phyloP scores from a whole-genome alignment of 2,329 filamentous ascomycete genomes.

The Exophiala viscosa region DNA sequence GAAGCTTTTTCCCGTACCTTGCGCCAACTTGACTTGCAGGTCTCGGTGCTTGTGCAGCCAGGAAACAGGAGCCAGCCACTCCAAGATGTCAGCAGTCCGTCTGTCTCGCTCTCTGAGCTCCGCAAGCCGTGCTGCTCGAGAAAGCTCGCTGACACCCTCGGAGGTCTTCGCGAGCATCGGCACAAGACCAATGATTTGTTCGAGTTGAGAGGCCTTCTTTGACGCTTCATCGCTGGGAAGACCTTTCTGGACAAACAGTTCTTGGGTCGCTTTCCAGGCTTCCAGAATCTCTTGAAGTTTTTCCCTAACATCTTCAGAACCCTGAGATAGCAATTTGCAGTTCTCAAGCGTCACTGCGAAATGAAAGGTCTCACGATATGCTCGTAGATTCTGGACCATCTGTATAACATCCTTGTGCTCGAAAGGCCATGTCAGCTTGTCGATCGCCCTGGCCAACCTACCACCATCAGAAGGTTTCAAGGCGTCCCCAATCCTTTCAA shows the following conservation, averaged over 20 bases:
- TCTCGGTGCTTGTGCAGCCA: constrained; percentile 26
- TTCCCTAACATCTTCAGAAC: constrained; percentile 20
- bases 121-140: constrained; percentile 18
- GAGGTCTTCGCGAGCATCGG: constrained; percentile 21
- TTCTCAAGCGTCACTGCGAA: constrained; percentile 26
- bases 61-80: constrained; percentile 25
- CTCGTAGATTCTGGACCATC: constrained; percentile 23
- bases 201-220: constrained; percentile 13
- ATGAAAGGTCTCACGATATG: constrained; percentile 24
- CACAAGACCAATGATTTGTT: constrained; percentile 22
- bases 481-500: constrained; percentile 26
- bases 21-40: constrained; percentile 24
- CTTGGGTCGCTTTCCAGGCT: neutral
- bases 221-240: constrained; percentile 15
- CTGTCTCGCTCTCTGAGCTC: constrained; percentile 26
- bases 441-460: constrained; percentile 19
- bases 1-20: constrained; percentile 36
- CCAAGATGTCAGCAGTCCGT: constrained; percentile 24
- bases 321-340: constrained; percentile 21
- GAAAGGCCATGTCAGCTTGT: constrained; percentile 28
- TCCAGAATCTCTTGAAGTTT: constrained; percentile 21
- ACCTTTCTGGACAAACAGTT: constrained; percentile 14
- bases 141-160: constrained; percentile 22
- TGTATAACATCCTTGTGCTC: constrained; percentile 25
- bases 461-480: constrained; percentile 18